Evolutionary conservation across 768 basidiomycete species (phyloP).

Genomic region (Mrakia blollopis): DNA sequence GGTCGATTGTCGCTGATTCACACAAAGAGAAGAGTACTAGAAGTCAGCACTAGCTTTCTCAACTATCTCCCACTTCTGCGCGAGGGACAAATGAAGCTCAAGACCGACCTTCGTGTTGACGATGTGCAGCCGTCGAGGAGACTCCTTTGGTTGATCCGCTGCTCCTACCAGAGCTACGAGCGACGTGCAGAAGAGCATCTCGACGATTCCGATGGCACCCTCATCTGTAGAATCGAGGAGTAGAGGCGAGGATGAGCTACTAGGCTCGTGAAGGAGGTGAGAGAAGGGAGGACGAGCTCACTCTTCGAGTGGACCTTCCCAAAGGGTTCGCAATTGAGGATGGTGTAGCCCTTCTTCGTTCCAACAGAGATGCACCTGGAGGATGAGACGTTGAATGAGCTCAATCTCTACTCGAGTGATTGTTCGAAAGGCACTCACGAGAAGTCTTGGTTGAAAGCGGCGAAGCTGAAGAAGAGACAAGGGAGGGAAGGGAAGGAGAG

Average conservation of each 20-base stretch:
- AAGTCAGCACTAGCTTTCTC: neutral
- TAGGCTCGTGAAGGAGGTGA: neutral
- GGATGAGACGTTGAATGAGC: neutral
- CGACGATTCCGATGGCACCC: conserved; percentile 90
- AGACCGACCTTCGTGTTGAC: conserved; percentile 88
- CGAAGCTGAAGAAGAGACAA: conserved; percentile 27
- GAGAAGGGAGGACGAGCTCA: conserved; percentile 49
- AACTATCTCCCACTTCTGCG: neutral
- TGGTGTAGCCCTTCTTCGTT: conserved; percentile 89
- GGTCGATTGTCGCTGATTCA: conserved; percentile 79
- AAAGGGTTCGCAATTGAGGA: conserved; percentile 97
- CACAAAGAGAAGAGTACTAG: neutral
- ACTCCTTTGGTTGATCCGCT: conserved; percentile 82
- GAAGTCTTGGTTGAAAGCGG: conserved; percentile 87
- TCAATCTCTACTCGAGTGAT: neutral
- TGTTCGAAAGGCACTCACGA: conserved; percentile 55
- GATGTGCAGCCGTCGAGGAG: conserved; percentile 90
- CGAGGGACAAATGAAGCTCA: neutral
- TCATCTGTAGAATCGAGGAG: conserved; percentile 56
- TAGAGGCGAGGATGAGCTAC: neutral
- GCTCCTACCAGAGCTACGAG: conserved; percentile 95
- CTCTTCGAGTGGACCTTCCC: conserved; percentile 93
- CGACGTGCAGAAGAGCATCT: conserved; percentile 99
- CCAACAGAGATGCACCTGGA: conserved; percentile 82
- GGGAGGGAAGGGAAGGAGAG: neutral